Evolutionary conservation across 805 yeast genomes (phyloP), one percentile per base, ranked within the genome.

Genomic region (Metschnikowia koreensis): DNA sequence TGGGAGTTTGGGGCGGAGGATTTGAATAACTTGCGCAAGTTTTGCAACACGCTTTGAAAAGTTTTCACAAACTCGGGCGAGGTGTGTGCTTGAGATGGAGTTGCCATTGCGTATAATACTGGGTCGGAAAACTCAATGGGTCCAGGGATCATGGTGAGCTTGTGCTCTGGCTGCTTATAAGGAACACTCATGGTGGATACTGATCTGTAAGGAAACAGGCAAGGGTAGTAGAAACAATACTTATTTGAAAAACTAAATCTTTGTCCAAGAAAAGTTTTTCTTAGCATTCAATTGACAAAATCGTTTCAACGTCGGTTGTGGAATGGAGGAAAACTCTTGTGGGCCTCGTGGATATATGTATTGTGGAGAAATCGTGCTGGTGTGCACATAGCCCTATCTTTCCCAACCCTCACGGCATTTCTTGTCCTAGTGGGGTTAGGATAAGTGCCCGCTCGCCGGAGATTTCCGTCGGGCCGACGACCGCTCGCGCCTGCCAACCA

Each of bases 21-120:
- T 65, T 84, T 80, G 80, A 92, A 92, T 59, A 93, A 70, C 58
- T 75, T 77, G 61, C 97, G 81, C 60, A 89, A 78, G 67, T 83
- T 81, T 61, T 76, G 69, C 63, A 93, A 77, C 13, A 81, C 86
- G 16, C 79, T 68, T 66, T 86, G 87, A 75, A 92, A 92, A 33
- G 86, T 83, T 28, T 76, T 71, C 55, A 87, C 80, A 63, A 93
- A 93, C 59, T 87, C 91, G 8, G 93, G 91, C 10, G 92, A 82
- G 39, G 96, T 89, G 70, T 92, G 97, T n/a, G 96, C 85, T 62
- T 87, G 83, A 3, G 96, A 84, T 38, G 92, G 94, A 39, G 87
- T 83, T 38, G 89, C 75, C 86, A 87, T 85, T 40, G 97, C 96
- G 36, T 74, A 71, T 61, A 87, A 81, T 45, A 92, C 97, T 46